Evolutionary conservation across 2,329 filamentous ascomycete species (phyloP).

Genomic region (Ilyonectria destructans): DNA sequence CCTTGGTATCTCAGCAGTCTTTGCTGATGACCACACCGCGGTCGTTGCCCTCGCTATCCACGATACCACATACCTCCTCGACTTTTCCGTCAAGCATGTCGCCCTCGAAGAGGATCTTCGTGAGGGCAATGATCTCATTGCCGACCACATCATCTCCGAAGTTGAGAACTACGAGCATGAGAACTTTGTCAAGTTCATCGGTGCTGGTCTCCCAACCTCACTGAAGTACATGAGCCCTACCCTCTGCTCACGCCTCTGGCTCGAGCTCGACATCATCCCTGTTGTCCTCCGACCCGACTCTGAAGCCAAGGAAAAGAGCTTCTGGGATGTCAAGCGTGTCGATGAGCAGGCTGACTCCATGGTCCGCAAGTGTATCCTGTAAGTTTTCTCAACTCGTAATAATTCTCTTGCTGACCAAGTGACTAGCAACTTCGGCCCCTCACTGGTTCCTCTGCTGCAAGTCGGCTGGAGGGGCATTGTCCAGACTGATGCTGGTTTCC

Average conservation of each 20-base stretch:
- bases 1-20: slow-evolving; percentile 73
- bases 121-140: slow-evolving; percentile 64
- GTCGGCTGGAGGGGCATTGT: slow-evolving; percentile 79
- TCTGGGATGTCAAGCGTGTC: slow-evolving; percentile 72
- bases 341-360: slow-evolving; percentile 89
- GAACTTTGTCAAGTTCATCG: slow-evolving; percentile 82
- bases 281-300: slow-evolving; percentile 73
- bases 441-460: slow-evolving; percentile 77
- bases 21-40: slow-evolving; percentile 66
- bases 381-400: slow-evolving; percentile 50
- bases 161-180: slow-evolving; percentile 74
- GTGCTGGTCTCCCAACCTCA: slow-evolving; percentile 77
- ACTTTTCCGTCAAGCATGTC: slow-evolving; percentile 78
- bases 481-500: slow-evolving; percentile 78
- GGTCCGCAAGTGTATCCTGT: slow-evolving; percentile 85
- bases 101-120: slow-evolving; percentile 59
- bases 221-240: slow-evolving; percentile 74
- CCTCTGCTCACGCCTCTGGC: slow-evolving; percentile 81
- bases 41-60: slow-evolving; percentile 80
- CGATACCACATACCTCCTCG: slow-evolving; percentile 82
- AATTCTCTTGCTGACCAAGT: neutral
- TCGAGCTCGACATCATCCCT: slow-evolving; percentile 83
- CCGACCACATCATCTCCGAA: slow-evolving; percentile 72
- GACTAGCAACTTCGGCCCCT: slow-evolving; percentile 79
- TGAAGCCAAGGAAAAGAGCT: slow-evolving; percentile 59